Conservation (phyloP, 495 filamentous ascomycete genomes). For the Hyaloscypha hepaticicola region DNA sequence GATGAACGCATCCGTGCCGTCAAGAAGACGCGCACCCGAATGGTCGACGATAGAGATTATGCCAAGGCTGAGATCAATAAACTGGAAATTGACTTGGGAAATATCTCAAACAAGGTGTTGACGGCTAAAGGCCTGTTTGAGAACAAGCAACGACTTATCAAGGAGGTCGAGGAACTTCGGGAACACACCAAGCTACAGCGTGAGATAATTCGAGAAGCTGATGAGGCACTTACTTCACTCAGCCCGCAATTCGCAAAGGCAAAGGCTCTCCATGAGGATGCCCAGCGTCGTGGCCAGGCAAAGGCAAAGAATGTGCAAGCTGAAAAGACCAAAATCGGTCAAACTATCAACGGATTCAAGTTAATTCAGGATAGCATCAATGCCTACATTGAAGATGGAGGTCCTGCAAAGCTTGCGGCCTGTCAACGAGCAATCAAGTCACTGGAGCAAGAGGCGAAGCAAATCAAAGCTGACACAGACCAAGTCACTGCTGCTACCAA, state of each 20-base stretch:
- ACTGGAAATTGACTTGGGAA: conserved; percentile 70
- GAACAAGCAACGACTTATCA: conserved; percentile 65
- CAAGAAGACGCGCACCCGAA: conserved; percentile 59
- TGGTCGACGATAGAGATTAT: conserved; percentile 69
- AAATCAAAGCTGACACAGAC: conserved; percentile 64
- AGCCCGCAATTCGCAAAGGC: conserved; percentile 72
- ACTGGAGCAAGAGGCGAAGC: conserved; percentile 63
- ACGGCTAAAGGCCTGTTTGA: conserved; percentile 72
- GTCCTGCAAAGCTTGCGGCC: conserved; percentile 64
- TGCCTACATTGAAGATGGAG: conserved; percentile 74
- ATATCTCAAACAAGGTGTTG: conserved; percentile 66
- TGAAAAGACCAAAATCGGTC: conserved; percentile 65
- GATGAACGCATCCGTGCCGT: conserved; percentile 64
- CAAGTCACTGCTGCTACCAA: conserved; percentile 69
- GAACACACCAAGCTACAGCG: conserved; percentile 65
- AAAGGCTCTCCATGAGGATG: conserved; percentile 71
- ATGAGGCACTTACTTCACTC: conserved; percentile 67
- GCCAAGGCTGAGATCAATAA: conserved; percentile 61
- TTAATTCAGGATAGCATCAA: conserved; percentile 74
- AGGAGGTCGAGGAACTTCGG: conserved; percentile 70
- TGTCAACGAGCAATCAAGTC: conserved; percentile 67
- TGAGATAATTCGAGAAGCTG: conserved; percentile 61
- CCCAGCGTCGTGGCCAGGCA: conserved; percentile 64
- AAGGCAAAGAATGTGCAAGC: conserved; percentile 74
- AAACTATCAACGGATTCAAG: conserved; percentile 74